Evolutionary conservation across 352 stramenopile genomes (phyloP), one percentile per base, ranked within the genome.

Genomic region (Blastocystis hominis): DNA sequence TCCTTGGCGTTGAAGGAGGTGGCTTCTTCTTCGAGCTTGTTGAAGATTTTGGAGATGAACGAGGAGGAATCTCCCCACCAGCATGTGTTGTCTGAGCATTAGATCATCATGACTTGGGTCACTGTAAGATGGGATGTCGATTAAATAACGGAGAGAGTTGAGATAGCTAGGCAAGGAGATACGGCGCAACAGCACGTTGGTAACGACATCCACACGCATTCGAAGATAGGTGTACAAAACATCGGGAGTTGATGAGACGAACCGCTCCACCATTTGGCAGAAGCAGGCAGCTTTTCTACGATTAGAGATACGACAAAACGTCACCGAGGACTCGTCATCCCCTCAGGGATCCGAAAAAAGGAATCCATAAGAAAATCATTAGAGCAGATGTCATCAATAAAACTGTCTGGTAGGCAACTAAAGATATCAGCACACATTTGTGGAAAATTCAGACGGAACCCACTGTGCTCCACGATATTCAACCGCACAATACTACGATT

Each of bases 291-390:
- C 70, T 24, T 36, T 64, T 64, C 70, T 80, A 80, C 46, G 34
- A 0, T 13, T 38, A 56, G 64, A 76, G 0, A 76, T 34, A 44
- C 1, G 34, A 6, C 30, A 20, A 50, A 3, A 50, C 1, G 2
- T 42, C 34, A 72, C 62, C 30, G 20, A 36, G 70, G 56, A 47
- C 64, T 47, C 24, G 64, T 66, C 15, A 13, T 2, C 13, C 7
- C 13, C 15, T n/a, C 50, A 5, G 70, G 70, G 3, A 80, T 80
- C 44, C n/a, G 30, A 44, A 80, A 80, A 64, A 80, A 80, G 7
- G 70, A 63, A 64, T 80, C 70, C 70, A 80, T 80, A 15, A 80
- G 30, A 56, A 62, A 61, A 47, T 80, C 70, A 20, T 80, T 80
- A 24, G 70, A 80, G 30, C 70, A 80, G 56, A 80, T 80, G 40